Conservation (phyloP, 2,329 filamentous ascomycete species). For the Clonostachys byssicola region DNA sequence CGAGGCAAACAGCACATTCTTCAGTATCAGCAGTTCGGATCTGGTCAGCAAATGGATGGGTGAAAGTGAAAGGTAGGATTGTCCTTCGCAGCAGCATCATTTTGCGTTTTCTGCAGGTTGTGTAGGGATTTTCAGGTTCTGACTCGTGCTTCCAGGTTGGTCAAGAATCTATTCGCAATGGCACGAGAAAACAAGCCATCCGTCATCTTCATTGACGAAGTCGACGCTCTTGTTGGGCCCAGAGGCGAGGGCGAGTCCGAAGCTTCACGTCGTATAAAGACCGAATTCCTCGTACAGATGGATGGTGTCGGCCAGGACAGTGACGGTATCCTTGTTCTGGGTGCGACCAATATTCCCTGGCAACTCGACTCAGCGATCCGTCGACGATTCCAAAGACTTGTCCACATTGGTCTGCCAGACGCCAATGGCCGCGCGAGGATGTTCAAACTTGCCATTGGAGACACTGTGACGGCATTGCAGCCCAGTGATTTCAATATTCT, state of each 20-base stretch:
- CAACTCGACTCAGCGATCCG: slow-evolving; percentile 95
- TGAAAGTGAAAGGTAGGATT: slow-evolving; percentile 81
- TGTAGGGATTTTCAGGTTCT: neutral
- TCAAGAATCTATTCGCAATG: slow-evolving; percentile 97
- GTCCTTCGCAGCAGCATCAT: neutral
- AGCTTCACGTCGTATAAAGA: slow-evolving; percentile 96
- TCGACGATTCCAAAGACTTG: slow-evolving; percentile 89
- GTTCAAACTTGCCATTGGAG: slow-evolving; percentile 94
- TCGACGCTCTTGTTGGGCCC: slow-evolving; percentile 92
- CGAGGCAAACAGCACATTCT: slow-evolving; percentile 98
- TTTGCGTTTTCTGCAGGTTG: neutral
- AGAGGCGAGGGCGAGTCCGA: slow-evolving; percentile 94
- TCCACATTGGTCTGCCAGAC: slow-evolving; percentile 93
- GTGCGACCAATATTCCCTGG: slow-evolving; percentile 98
- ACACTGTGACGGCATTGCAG: slow-evolving; percentile 81
- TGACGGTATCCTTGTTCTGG: slow-evolving; percentile 88
- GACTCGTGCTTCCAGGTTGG: slow-evolving; percentile 54
- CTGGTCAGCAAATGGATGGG: slow-evolving; percentile 99
- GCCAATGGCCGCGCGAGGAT: slow-evolving; percentile 81
- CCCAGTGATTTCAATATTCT: slow-evolving; percentile 75
- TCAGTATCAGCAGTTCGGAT: slow-evolving; percentile 96
- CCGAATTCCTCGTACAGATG: slow-evolving; percentile 97
- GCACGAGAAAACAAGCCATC: slow-evolving; percentile 96
- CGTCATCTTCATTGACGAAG: slow-evolving; percentile 98
- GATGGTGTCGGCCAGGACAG: slow-evolving; percentile 97